These are phyloP conservation scores for Cucurbita ficifolia DNA, from an alignment of 306 rosid species.

Conservation along the genomic window DNA sequence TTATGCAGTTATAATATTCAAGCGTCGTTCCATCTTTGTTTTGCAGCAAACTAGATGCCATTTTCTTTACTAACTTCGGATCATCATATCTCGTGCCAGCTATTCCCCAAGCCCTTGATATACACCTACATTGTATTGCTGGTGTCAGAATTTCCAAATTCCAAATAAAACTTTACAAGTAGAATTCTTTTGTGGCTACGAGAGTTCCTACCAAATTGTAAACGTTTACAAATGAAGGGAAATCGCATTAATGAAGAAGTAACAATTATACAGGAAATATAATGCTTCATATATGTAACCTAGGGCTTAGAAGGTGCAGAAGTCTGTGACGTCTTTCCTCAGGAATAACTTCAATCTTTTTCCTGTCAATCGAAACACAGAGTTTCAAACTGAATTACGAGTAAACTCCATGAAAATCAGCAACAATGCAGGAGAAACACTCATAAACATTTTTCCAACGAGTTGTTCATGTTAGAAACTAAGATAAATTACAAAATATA, in stretches of 20 bases:
- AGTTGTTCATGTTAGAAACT: neutral
- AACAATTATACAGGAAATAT: neutral
- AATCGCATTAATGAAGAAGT: neutral
- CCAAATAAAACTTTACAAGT: neutral
- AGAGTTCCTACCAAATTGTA: neutral
- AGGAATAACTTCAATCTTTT: slow-evolving; percentile 75
- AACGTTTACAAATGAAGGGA: neutral
- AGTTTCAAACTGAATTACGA: neutral
- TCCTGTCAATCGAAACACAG: slow-evolving; percentile 29
- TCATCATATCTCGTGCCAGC: slow-evolving; percentile 67
- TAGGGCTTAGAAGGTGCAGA: slow-evolving; percentile 44
- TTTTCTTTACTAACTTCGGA: slow-evolving; percentile 50
- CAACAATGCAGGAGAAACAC: neutral
- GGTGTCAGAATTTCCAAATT: slow-evolving; percentile 12
- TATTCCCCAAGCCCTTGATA: slow-evolving; percentile 76
- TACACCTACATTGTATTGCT: slow-evolving; percentile 36
- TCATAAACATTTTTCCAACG: neutral
- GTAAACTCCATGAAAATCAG: neutral
- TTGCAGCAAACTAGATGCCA: slow-evolving; percentile 29
- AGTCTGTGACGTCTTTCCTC: slow-evolving; percentile 67
- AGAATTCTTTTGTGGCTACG: neutral
- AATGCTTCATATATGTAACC: slow-evolving; percentile 25
- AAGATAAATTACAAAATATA: neutral
- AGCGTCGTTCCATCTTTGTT: slow-evolving; percentile 21
- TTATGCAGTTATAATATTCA: slow-evolving; percentile 52